Evolutionary conservation across 345 rosid genomes (phyloP), one percentile per base, ranked within the genome.

Genomic region (Populus simonii): DNA sequence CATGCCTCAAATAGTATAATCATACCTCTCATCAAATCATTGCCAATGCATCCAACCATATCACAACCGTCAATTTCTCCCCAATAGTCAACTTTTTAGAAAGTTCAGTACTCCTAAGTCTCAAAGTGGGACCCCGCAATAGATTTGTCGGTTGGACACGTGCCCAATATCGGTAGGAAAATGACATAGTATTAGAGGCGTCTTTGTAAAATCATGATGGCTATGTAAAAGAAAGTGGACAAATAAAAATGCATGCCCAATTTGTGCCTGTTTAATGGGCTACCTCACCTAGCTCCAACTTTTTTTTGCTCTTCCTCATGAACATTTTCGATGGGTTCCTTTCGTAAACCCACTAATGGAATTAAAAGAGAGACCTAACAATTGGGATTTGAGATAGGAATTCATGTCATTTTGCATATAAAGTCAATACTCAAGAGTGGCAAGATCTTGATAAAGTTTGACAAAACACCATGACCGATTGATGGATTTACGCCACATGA

Each of bases 111-210:
- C 25, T 31, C 27, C 2, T 29, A 53, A 5, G 38, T 49, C 55
- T 72, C 22, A 49, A 57, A 27, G 43, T 45, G 77, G 77, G 81
- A 74, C 38, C 77, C 71, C 18, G 69, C 29, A 27, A 62, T 65
- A 15, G 83, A 79, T 77, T 74, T 77, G 84, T 75, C 79, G 82
- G 86, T 74, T 69, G 71, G 82, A 81, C 87, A 85, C 86, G 84
- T 83, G 83, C 68, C 68, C 68, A 38, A 57, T 66, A 83, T 78
- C 76, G 70, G 66, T 11, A n/a, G 45, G 84, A 79, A 82, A 84
- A 81, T 27, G 82, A 82, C 85, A 43, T 43, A 8, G 53, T 62
- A 82, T 70, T 8, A 35, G 53, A 63, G 71, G 67, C 43, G 62
- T 49, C 53, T 16, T 47, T 22, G 43, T 22, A 43, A 39, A 62